These are phyloP conservation scores for Phytophthora agathidicida DNA, from an alignment of 352 stramenopile genomes.

Conservation along the genomic window DNA sequence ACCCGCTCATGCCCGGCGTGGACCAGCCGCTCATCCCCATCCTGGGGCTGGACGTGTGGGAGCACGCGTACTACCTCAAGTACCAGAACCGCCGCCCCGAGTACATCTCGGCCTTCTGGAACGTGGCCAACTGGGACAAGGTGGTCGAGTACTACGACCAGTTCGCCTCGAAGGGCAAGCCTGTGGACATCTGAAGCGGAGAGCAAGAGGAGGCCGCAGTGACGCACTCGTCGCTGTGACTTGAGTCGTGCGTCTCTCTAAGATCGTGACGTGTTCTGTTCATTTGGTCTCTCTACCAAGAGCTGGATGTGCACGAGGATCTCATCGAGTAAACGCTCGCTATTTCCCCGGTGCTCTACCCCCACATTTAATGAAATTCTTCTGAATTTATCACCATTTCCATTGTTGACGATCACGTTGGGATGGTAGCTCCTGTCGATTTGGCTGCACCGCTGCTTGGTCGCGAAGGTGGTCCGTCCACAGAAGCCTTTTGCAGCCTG, in stretches of 20 bases:
- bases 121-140: slow-evolving; percentile 96
- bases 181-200: slow-evolving; percentile 82
- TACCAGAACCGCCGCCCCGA: slow-evolving; percentile 96
- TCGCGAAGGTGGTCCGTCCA: slow-evolving; percentile 3
- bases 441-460: slow-evolving; percentile 23
- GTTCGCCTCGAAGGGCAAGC: slow-evolving; percentile 85
- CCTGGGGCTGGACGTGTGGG: slow-evolving; percentile 95
- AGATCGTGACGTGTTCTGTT: slow-evolving; percentile 24
- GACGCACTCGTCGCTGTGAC: slow-evolving; percentile 30
- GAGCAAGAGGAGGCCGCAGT: slow-evolving; percentile 21
- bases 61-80: slow-evolving; percentile 97
- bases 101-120: slow-evolving; percentile 98
- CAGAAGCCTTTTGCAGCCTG: slow-evolving; percentile 29
- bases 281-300: slow-evolving; percentile 8
- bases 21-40: slow-evolving; percentile 91
- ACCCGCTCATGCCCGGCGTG: slow-evolving; percentile 84
- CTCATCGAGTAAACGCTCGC: slow-evolving; percentile 11
- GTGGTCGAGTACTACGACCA: slow-evolving; percentile 93
- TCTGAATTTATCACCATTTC: slow-evolving; percentile 21
- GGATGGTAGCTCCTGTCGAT: slow-evolving; percentile 3
- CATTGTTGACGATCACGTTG: slow-evolving; percentile 9
- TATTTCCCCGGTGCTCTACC: slow-evolving; percentile 25
- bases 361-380: slow-evolving; percentile 24
- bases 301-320: slow-evolving; percentile 10
- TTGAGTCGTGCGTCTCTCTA: slow-evolving; percentile 8